Conservation (phyloP, 2,329 filamentous ascomycete species). For the Pyrenophora teres region DNA sequence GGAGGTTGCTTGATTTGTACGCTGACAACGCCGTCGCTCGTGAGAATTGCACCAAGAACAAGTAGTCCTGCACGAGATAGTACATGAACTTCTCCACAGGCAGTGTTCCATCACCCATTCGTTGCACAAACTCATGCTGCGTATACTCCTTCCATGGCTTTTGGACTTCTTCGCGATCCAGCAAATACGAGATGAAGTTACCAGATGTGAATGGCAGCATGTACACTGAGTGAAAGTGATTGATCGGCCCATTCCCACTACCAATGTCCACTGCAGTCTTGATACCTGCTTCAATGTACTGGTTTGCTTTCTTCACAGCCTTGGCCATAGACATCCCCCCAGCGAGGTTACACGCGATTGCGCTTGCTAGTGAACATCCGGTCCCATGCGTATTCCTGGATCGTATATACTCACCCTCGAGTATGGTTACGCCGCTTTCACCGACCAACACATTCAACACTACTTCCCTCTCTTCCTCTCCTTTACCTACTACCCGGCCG, state of each 20-base stretch:
- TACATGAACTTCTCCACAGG: constrained; percentile 79
- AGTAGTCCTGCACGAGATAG: constrained; percentile 90
- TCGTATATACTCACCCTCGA: constrained; percentile 72
- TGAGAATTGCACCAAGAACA: constrained; percentile 87
- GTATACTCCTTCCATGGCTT: constrained; percentile 75
- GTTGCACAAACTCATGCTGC: constrained; percentile 80
- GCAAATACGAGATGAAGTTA: constrained; percentile 80
- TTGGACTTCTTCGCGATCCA: constrained; percentile 75
- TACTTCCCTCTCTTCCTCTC: constrained; percentile 63
- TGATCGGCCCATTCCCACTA: constrained; percentile 71
- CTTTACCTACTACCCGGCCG: constrained; percentile 63
- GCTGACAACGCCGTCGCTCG: constrained; percentile 82
- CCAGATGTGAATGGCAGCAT: constrained; percentile 73
- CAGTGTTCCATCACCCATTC: constrained; percentile 75
- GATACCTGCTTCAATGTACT: constrained; percentile 75
- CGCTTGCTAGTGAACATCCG: constrained; percentile 88
- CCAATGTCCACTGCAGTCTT: constrained; percentile 66
- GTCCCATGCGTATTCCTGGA: constrained; percentile 91
- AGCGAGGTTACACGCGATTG: constrained; percentile 74
- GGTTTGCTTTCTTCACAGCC: constrained; percentile 70
- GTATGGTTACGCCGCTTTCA: constrained; percentile 59
- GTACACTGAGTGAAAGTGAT: constrained; percentile 77
- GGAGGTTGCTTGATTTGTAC: constrained; percentile 78
- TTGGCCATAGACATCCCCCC: constrained; percentile 60
- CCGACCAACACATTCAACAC: constrained; percentile 81